Base-by-base conservation (phyloP, 371 early-diverging fungal genomes). In the Mortierella sp. region DNA sequence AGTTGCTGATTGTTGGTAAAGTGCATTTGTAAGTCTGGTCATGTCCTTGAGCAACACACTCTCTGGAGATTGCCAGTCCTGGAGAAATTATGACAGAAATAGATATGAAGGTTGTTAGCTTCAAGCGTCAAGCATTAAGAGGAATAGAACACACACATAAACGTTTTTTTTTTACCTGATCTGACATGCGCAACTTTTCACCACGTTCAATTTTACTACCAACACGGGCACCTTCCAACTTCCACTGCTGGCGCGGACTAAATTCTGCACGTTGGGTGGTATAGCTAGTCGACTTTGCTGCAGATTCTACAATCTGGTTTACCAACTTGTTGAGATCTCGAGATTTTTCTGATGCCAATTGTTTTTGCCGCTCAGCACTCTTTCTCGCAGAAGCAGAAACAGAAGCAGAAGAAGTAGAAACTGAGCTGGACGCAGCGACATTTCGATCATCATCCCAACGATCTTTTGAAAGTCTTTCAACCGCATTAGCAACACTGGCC, bases 41-140 rank as follows among this genome's bases (percentile, higher is more conserved):
- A 87, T 84, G 57, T 89, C 88, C 61, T 84, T 64, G 12, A 86
- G 65, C 23, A 86, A 68, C 29, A 70, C 71, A 55, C 81, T 76
- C 64, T 87, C 86, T 54, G 84, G 83, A 0, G 86, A 83, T 26
- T 68, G 63, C 76, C 83, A 85, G 37, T 88, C 88, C 88, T 87
- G 19, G 45, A 15, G 67, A 43, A n/a, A n/a, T n/a, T n/a, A n/a
- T n/a, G n/a, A 61, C 31, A 64, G 56, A 49, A 63, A 42, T 56
- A 59, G 29, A 32, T 15, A 47, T 34, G 35, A n/a, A 40, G 13
- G 6, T 40, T 40, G 13, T 13, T 9, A 9, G 6, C 13, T 40
- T 40, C 40, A 40, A 9, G 13, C 40, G n/a, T n/a, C n/a, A n/a
- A n/a, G n/a, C n/a, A n/a, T n/a, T n/a, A n/a, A n/a, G n/a, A n/a